These are phyloP conservation scores for Podospora tetraspora DNA, from an alignment of 495 filamentous ascomycete genomes.

Conservation along the genomic window DNA sequence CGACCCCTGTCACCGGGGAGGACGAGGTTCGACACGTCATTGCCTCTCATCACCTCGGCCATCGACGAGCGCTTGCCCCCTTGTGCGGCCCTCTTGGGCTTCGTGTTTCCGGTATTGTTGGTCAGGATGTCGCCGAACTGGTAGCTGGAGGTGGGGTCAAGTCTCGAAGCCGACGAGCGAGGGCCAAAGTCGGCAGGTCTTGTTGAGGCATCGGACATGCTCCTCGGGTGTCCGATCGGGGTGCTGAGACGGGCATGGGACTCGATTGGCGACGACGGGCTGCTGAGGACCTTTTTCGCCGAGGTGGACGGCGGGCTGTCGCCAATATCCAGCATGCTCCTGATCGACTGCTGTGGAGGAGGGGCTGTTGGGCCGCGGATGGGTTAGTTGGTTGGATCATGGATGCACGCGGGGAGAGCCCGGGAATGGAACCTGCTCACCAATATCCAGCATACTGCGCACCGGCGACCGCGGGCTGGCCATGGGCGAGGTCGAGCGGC, in stretches of 20 bases:
- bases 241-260: conserved; percentile 13
- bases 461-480: conserved; percentile 50
- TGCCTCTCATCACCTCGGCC: conserved; percentile 44
- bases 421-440: conserved; percentile 26
- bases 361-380: background rate
- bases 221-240: conserved; percentile 38
- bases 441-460: conserved; percentile 52
- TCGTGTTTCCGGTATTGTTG: conserved; percentile 37
- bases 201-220: conserved; percentile 47
- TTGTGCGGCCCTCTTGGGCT: conserved; percentile 42
- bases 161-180: conserved; percentile 26
- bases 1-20: conserved; percentile 42
- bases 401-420: conserved; percentile 1
- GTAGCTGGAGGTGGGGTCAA: conserved; percentile 44
- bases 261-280: conserved; percentile 40
- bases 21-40: conserved; percentile 39
- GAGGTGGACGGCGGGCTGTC: conserved; percentile 25
- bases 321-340: conserved; percentile 27
- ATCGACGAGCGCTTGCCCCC: conserved; percentile 41
- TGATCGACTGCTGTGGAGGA: background rate
- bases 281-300: conserved; percentile 29
- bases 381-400: background rate
- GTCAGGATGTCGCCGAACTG: conserved; percentile 50
- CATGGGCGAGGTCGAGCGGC: conserved; percentile 44
- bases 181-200: conserved; percentile 41